Conservation (phyloP, 805 yeast genomes). For the Candida cerambycidarum region DNA sequence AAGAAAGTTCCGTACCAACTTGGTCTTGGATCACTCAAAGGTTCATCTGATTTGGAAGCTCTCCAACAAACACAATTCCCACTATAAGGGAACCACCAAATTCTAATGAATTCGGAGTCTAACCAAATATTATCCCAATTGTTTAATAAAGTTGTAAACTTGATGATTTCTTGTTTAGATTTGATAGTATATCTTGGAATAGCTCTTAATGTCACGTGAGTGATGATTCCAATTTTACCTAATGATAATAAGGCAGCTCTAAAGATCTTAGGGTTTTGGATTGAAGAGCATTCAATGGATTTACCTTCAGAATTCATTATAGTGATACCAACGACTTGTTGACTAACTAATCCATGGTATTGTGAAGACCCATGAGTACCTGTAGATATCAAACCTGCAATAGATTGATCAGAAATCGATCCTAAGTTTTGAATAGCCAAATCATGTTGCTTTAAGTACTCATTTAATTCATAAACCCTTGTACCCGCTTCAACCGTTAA, state of each 20-base stretch:
- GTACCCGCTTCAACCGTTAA: constrained; percentile 95
- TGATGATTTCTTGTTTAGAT: constrained; percentile 78
- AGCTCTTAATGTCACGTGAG: constrained; percentile 78
- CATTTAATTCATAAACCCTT: constrained; percentile 72
- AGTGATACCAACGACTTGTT: constrained; percentile 78
- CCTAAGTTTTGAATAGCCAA: constrained; percentile 90
- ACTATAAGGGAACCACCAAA: constrained; percentile 98
- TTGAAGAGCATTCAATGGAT: constrained; percentile 61
- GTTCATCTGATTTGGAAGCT: constrained; percentile 72
- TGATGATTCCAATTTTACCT: constrained; percentile 90
- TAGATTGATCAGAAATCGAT: constrained; percentile 87
- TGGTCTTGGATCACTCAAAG: constrained; percentile 59
- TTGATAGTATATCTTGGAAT: constrained; percentile 82
- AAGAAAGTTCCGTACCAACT: constrained; percentile 84
- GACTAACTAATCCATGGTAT: constrained; percentile 85
- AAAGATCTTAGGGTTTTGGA: constrained; percentile 64
- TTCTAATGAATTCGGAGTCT: constrained; percentile 83
- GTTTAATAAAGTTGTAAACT: constrained; percentile 67
- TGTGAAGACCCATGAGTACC: constrained; percentile 97
- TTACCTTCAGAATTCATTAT: constrained; percentile 78
- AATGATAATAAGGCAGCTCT: constrained; percentile 80
- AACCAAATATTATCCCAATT: constrained; percentile 84
- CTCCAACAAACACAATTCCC: constrained; percentile 87
- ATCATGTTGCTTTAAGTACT: constrained; percentile 57
- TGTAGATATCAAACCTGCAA: constrained; percentile 94